Evolutionary conservation across 768 basidiomycete species (phyloP).

Genomic region (Saitozyma sp.): DNA sequence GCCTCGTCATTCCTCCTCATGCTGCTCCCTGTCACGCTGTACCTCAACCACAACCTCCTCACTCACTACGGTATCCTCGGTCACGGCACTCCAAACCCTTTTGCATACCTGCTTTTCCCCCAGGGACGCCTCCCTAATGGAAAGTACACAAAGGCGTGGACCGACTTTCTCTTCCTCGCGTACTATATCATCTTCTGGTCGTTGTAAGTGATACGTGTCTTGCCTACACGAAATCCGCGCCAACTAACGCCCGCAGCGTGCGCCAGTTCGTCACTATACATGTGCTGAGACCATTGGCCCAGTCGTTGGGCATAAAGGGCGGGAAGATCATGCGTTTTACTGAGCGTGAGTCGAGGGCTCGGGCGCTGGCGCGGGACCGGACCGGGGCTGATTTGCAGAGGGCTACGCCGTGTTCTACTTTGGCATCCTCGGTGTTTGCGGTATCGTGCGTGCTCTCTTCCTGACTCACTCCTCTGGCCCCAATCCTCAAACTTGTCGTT

Average conservation of each 20-base stretch:
- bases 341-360: constrained; percentile 60
- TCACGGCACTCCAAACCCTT: constrained; percentile 65
- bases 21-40: constrained; percentile 35
- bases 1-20: constrained; percentile 44
- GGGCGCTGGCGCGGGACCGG: neutral
- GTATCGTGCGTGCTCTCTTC: constrained; percentile 63
- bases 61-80: constrained; percentile 56
- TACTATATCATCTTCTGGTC: constrained; percentile 89
- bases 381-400: constrained; percentile 26
- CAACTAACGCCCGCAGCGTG: constrained; percentile 54
- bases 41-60: constrained; percentile 35
- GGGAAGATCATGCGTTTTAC: constrained; percentile 78
- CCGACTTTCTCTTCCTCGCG: constrained; percentile 74
- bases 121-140: constrained; percentile 29
- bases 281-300: constrained; percentile 68
- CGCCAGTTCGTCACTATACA: constrained; percentile 72
- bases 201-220: no score
- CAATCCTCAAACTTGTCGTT: neutral
- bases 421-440: constrained; percentile 66
- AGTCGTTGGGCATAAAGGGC: constrained; percentile 68
- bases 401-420: constrained; percentile 83
- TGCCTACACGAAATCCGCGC: neutral
- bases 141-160: constrained; percentile 66
- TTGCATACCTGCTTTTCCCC: constrained; percentile 69
- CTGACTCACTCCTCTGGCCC: neutral